Evolutionary conservation across 2,329 filamentous ascomycete species (phyloP).

Genomic region (Canariomyces notabilis): DNA sequence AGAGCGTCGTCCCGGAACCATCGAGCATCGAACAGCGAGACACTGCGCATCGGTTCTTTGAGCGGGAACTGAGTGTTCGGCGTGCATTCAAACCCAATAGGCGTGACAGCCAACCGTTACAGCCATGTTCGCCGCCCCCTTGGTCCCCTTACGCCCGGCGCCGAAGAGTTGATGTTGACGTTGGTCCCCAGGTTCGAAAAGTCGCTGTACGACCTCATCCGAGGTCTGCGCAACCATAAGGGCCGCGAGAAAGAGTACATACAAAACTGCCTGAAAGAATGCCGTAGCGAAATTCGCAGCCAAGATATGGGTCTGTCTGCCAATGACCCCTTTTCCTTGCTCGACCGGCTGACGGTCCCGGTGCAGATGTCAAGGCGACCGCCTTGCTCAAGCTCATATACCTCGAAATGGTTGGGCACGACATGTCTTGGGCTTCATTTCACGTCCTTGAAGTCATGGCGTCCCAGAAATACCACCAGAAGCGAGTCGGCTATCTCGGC

Average conservation of each 20-base stretch:
- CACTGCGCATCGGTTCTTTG: too few species aligned
- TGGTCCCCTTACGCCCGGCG: neutral
- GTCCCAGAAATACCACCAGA: conserved; percentile 88
- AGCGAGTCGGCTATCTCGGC: conserved; percentile 89
- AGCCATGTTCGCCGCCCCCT: conserved; percentile 23
- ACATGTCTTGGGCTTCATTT: conserved; percentile 99
- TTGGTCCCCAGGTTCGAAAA: conserved; percentile 83
- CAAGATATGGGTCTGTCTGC: conserved; percentile 78
- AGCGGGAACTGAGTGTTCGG: neutral
- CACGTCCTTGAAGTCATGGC: conserved; percentile 99
- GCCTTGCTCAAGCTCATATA: conserved; percentile 94
- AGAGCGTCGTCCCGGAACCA: neutral
- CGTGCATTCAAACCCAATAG: neutral
- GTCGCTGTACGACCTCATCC: conserved; percentile 96
- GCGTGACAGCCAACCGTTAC: conserved; percentile 4
- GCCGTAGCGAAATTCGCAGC: conserved; percentile 82
- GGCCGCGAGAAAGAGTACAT: conserved; percentile 95
- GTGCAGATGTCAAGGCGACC: conserved; percentile 84
- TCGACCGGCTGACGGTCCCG: conserved; percentile 20
- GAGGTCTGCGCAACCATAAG: conserved; percentile 91
- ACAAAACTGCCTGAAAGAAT: conserved; percentile 89
- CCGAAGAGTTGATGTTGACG: conserved; percentile 22
- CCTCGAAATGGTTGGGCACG: conserved; percentile 97
- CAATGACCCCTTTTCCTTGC: neutral
- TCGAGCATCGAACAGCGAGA: neutral